These are phyloP conservation scores for Alternaria novae-zelandiae DNA, from an alignment of 2,329 filamentous ascomycete species.

Conservation along the genomic window DNA sequence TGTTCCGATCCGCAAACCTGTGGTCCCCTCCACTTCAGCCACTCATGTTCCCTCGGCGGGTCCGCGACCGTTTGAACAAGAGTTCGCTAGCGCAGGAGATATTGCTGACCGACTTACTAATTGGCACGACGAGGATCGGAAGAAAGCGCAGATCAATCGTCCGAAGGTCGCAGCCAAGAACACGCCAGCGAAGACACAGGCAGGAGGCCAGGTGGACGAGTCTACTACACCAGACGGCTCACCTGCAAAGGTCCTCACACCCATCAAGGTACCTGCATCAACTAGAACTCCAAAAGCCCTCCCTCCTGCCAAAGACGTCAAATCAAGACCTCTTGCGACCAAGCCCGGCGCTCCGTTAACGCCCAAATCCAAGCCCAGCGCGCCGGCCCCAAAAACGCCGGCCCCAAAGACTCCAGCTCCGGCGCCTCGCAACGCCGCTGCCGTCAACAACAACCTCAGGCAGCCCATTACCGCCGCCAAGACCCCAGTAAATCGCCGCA, in stretches of 20 bases:
- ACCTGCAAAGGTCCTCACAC: not conserved
- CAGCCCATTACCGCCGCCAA: not conserved
- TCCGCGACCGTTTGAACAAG: constrained; percentile 6
- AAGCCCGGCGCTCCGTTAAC: not conserved
- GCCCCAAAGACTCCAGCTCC: not conserved
- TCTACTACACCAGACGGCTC: not conserved
- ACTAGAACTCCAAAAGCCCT: constrained; percentile 14
- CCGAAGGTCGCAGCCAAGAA: not conserved
- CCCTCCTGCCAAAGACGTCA: constrained; percentile 11
- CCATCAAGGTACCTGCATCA: not conserved
- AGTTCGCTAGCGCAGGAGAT: constrained; percentile 18
- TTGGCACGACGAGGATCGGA: constrained; percentile 19
- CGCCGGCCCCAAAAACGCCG: not conserved
- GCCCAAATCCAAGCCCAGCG: not conserved
- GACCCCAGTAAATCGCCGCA: not conserved
- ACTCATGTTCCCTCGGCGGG: not conserved
- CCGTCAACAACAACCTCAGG: not conserved
- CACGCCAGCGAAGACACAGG: not conserved
- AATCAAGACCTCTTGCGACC: not conserved
- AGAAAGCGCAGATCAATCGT: not conserved
- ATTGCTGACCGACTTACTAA: constrained; percentile 20
- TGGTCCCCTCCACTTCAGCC: not conserved
- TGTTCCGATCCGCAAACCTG: not conserved
- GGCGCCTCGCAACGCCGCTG: not conserved
- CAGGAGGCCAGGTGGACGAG: not conserved